Percentiles rank a stretch among this genome's conserved stretches.
phyloP scores from a whole-genome alignment of 2,329 filamentous ascomycete genomes.

The Fusarium citri region DNA sequence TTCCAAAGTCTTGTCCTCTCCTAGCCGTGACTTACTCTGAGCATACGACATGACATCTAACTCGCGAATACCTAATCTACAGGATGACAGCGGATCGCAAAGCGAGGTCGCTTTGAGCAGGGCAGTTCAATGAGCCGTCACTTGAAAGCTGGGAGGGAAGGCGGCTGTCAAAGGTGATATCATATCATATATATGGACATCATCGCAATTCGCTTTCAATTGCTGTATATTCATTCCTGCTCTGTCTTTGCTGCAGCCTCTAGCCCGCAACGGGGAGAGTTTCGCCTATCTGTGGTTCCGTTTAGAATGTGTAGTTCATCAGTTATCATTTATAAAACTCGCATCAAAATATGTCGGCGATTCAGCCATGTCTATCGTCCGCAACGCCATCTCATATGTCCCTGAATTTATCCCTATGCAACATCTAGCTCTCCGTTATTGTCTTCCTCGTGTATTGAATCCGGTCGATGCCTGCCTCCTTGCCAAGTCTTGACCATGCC shows the following conservation, averaged over 20 bases:
- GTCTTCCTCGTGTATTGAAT: conserved; percentile 20
- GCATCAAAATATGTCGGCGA: conserved; percentile 23
- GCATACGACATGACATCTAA: background rate
- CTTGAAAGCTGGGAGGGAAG: background rate
- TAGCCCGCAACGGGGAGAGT: background rate
- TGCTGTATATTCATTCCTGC: background rate
- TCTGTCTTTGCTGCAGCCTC: conserved; percentile 3
- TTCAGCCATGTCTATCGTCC: conserved; percentile 43
- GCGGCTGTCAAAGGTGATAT: background rate
- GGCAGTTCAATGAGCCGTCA: background rate
- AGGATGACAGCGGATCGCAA: background rate
- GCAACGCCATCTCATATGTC: conserved; percentile 46
- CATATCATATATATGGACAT: background rate
- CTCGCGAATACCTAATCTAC: background rate
- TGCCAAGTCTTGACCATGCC: conserved; percentile 7
- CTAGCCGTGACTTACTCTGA: background rate
- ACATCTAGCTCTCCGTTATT: conserved; percentile 15
- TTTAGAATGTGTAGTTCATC: conserved; percentile 17
- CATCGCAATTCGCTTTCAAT: background rate
- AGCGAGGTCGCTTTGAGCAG: too few relatives aligned
- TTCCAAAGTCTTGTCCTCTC: background rate
- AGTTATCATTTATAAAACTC: conserved; percentile 32
- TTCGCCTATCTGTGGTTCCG: background rate
- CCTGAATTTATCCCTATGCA: conserved; percentile 38
- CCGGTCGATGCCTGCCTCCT: conserved; percentile 10